Evolutionary conservation across 768 basidiomycete species (phyloP).

Genomic region (Serendipita sp.): DNA sequence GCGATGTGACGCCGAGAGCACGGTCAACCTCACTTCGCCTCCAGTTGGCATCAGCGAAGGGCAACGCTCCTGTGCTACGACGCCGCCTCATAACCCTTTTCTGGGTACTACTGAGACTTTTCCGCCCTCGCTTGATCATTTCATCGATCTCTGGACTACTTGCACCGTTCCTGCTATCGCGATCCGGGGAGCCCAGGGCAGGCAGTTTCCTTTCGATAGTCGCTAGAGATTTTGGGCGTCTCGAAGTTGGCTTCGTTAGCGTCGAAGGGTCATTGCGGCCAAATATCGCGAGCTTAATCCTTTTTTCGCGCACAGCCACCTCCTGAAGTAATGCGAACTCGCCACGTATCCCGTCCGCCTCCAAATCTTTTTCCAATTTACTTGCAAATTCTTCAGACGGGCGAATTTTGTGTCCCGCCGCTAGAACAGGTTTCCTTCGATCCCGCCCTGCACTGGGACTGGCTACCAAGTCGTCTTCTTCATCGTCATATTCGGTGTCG

Average conservation of each 20-base stretch:
- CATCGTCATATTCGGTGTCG: not conserved
- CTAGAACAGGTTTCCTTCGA: not conserved
- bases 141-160: not conserved
- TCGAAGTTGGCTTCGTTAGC: not conserved
- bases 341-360: not conserved
- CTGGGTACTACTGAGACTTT: not conserved
- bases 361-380: not conserved
- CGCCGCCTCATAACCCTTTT: not conserved
- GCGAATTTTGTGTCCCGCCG: not conserved
- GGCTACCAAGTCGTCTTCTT: not conserved
- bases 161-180: not conserved
- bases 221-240: not conserved
- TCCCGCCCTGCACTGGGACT: not conserved
- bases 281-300: not conserved
- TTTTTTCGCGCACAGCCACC: not conserved
- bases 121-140: not conserved
- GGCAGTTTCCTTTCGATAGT: not conserved
- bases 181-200: not conserved
- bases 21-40: constrained; percentile 11
- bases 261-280: not conserved
- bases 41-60: constrained; percentile 5
- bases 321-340: constrained; percentile 1
- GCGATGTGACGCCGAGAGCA: not conserved
- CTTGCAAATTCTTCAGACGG: not conserved
- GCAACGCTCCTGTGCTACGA: not conserved